Percentiles rank a stretch among this genome's conserved stretches.
Evolutionary conservation across 129 eudicot species (phyloP).

Genomic region (Gnaphalium uliginosum): DNA sequence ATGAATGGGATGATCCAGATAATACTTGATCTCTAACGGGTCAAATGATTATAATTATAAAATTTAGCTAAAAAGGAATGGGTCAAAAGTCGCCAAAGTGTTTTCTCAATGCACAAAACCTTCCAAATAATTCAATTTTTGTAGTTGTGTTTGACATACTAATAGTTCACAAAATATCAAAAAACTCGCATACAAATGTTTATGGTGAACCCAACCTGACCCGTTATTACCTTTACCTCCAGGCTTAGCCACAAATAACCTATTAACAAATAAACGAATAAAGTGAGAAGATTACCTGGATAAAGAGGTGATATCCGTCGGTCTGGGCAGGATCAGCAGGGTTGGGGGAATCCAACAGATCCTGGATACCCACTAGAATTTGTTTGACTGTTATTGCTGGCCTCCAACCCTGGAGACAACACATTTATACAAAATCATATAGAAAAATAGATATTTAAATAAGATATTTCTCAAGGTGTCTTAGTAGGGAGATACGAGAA

Average conservation of each 20-base stretch:
- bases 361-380: conserved; percentile 91
- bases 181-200: background rate
- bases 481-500: conserved; percentile 2
- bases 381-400: conserved; percentile 96
- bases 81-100: background rate
- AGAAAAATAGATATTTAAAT: background rate
- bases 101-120: background rate
- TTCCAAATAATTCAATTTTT: background rate
- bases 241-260: background rate
- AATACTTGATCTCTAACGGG: background rate
- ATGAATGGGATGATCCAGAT: background rate
- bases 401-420: conserved; percentile 69
- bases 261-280: background rate
- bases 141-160: background rate
- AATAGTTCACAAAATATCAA: background rate
- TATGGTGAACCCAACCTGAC: background rate
- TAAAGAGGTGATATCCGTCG: conserved; percentile 85
- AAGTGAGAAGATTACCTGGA: conserved; percentile 53
- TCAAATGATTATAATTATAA: background rate
- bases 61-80: background rate
- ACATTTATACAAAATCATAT: background rate
- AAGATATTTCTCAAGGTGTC: background rate
- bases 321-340: conserved; percentile 92
- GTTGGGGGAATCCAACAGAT: conserved; percentile 82
- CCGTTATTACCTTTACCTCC: background rate